These are phyloP conservation scores for Lachnellula hyalina DNA, from an alignment of 2,329 filamentous ascomycete genomes.

Conservation along the genomic window DNA sequence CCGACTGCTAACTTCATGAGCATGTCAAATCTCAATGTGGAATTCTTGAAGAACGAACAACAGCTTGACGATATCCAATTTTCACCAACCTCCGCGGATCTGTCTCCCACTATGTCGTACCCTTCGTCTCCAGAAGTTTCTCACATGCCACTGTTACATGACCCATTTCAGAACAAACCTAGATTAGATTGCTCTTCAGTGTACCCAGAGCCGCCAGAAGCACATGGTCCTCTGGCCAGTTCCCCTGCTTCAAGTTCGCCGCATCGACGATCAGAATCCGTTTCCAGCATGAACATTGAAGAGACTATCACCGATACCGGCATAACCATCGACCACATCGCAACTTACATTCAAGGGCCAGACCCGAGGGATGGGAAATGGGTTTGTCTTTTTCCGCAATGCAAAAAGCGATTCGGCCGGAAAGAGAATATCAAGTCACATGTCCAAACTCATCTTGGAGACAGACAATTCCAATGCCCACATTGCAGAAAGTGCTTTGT, in stretches of 20 bases:
- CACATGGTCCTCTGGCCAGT: conserved; percentile 13
- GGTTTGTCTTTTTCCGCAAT: conserved; percentile 71
- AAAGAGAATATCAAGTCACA: conserved; percentile 99
- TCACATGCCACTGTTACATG: conserved; percentile 39
- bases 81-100: conserved; percentile 25
- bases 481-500: conserved; percentile 95
- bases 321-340: conserved; percentile 79
- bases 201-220: conserved; percentile 12
- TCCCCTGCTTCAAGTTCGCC: conserved; percentile 25
- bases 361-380: conserved; percentile 72
- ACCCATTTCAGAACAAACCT: conserved; percentile 41
- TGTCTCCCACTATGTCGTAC: conserved; percentile 47
- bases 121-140: conserved; percentile 47
- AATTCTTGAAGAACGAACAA: conserved; percentile 35
- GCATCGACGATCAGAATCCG: conserved; percentile 54
- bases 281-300: conserved; percentile 57
- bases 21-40: conserved; percentile 40
- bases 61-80: conserved; percentile 21
- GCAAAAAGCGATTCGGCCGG: conserved; percentile 86
- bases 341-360: conserved; percentile 66
- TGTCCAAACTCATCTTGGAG: conserved; percentile 94
- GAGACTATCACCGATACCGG: conserved; percentile 71
- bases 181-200: conserved; percentile 31
- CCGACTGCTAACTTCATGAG: conserved; percentile 53
- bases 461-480: conserved; percentile 91